Evolutionary conservation across 2,329 filamentous ascomycete genomes (phyloP).

Genomic region (Cordyceps cicadae): DNA sequence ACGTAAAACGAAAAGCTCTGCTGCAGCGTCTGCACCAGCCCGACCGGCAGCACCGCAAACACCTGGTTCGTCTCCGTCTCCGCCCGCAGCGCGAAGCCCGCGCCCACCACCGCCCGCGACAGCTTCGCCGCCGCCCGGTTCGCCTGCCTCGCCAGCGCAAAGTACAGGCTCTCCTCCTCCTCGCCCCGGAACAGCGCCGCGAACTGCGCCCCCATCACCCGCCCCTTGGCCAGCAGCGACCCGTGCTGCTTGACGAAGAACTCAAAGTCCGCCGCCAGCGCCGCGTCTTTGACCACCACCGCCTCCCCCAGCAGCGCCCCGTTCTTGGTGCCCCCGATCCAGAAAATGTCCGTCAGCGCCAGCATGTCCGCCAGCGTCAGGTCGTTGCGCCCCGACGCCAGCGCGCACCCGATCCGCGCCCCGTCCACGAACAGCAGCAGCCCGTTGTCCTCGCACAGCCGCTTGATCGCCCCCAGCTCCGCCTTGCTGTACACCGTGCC

Average conservation of each 20-base stretch:
- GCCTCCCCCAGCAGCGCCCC: conserved; percentile 43
- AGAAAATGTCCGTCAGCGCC: conserved; percentile 43
- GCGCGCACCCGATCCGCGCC: conserved; percentile 35
- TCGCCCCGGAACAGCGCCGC: conserved; percentile 37
- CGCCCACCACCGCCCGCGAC: conserved; percentile 32
- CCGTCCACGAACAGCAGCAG: conserved; percentile 41
- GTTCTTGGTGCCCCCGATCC: conserved; percentile 46
- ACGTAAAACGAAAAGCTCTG: conserved; percentile 38
- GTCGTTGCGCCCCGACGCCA: conserved; percentile 35
- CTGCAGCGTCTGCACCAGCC: conserved; percentile 31
- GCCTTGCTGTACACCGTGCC: conserved; percentile 38
- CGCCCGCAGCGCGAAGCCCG: conserved; percentile 34
- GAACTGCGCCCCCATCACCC: conserved; percentile 41
- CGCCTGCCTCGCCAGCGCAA: conserved; percentile 35
- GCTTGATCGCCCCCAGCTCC: conserved; percentile 34
- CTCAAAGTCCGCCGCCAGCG: conserved; percentile 36
- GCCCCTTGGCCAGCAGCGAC: conserved; percentile 40
- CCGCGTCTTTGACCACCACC: conserved; percentile 36
- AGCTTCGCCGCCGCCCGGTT: conserved; percentile 37
- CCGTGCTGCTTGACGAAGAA: conserved; percentile 46
- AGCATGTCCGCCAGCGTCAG: conserved; percentile 36
- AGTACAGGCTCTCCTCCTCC: conserved; percentile 26
- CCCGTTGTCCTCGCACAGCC: conserved; percentile 30
- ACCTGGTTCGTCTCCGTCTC: conserved; percentile 44
- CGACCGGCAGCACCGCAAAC: conserved; percentile 35